phyloP scores from a whole-genome alignment of 306 rosid species.

The Vachellia collinsii region DNA sequence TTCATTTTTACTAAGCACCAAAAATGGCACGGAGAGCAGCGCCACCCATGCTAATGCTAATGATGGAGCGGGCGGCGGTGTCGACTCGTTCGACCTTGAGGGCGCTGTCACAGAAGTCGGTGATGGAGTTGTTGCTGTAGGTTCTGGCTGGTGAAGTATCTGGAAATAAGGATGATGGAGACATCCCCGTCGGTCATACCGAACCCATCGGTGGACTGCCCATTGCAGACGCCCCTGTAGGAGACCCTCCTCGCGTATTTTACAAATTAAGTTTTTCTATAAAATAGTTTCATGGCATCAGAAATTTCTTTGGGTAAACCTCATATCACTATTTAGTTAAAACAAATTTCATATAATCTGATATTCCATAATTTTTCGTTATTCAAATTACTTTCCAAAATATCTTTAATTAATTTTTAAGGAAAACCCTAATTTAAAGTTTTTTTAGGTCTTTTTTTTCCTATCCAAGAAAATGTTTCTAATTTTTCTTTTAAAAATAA shows the following conservation, averaged over 20 bases:
- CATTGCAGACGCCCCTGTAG: conserved; percentile 31
- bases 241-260: background rate
- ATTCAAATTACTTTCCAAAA: too few species aligned
- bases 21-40: conserved; percentile 39
- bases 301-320: too few species aligned
- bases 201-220: conserved; percentile 11
- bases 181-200: background rate
- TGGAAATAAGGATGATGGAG: background rate
- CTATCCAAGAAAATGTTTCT: too few species aligned
- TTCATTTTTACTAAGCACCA: background rate
- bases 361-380: too few species aligned
- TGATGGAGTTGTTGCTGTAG: background rate
- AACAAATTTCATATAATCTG: too few species aligned
- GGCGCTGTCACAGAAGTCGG: conserved; percentile 19
- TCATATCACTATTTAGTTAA: too few species aligned
- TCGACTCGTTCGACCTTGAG: conserved; percentile 33
- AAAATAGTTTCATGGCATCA: too few species aligned
- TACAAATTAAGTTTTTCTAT: too few species aligned
- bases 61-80: background rate
- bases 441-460: too few species aligned
- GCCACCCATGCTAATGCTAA: conserved; percentile 39
- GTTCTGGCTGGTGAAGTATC: conserved; percentile 13
- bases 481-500: too few species aligned
- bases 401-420: too few species aligned
- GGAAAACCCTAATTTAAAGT: too few species aligned